Evolutionary conservation across 305 asterid genomes (phyloP), one percentile per base, ranked within the genome.

Genomic region (Euphrasia arctica): DNA sequence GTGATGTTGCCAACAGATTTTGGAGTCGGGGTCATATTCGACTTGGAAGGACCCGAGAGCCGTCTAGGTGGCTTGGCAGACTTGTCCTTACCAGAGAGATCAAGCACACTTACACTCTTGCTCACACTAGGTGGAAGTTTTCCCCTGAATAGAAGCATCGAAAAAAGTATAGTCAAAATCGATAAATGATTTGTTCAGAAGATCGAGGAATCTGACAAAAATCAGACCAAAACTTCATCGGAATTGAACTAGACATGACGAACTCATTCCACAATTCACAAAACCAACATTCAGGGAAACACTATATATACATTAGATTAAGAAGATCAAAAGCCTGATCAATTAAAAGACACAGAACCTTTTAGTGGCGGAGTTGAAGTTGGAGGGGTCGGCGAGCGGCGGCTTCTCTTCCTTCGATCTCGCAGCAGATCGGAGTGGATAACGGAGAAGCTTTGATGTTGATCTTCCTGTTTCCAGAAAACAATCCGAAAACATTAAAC

Each of bases 31-130:
- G 72, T 80, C 9, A 80, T 75, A 71, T 76, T 76, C 29, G 97
- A 68, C 81, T 92, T 92, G 48, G 85, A 36, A 56, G 95, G 93
- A 70, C 84, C 84, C 27, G 98, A 92, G 74, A 87, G 79, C 56
- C 98, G 77, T 72, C 97, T 81, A 9, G 97, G 96, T 22, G 97
- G 97, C 77, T 84, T 89, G 55, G 82, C 84, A n/a, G 93, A 70
- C 75, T 82, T 82, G 59, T 84, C 95, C 74, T 89, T 88, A 49
- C 81, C 76, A 14, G 96, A 86, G 64, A 87, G 72, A 77, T 89
- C 90, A 71, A 92, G 90, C 76, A 82, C 85, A 56, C 82, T 39
- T 52, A 87, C 84, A 70, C 97, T 89, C 84, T 84, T 85, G 49
- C 95, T 83, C 60, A 89, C 95, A 67, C 69, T 75, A 13, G 96